Conservation (phyloP, 768 basidiomycete genomes). For the Glaciozyma antarctica region DNA sequence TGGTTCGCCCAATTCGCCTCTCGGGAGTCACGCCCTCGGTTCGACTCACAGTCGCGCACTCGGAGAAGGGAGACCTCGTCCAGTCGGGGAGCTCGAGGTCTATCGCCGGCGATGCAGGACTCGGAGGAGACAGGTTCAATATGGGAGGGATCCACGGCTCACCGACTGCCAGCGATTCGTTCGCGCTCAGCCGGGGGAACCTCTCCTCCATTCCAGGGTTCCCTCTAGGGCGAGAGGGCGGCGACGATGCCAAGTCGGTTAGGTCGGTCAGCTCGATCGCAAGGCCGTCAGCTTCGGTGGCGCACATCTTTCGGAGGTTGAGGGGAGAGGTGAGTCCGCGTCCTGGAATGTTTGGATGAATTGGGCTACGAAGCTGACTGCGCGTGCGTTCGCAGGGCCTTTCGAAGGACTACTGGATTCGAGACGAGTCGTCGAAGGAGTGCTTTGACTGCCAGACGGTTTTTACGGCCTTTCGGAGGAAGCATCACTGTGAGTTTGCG, state of each 20-base stretch:
- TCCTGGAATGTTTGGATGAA: not conserved
- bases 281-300: not conserved
- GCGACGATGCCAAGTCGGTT: slow-evolving; percentile 11
- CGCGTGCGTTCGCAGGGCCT: slow-evolving; percentile 45
- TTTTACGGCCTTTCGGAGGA: slow-evolving; percentile 29
- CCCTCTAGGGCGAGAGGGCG: slow-evolving; percentile 1
- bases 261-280: slow-evolving; percentile 8
- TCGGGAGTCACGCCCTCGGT: slow-evolving; percentile 12
- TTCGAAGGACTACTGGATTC: slow-evolving; percentile 97
- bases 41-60: slow-evolving; percentile 14
- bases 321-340: slow-evolving; percentile 14
- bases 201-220: slow-evolving; percentile 17
- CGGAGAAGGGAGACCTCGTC: slow-evolving; percentile 12
- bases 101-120: not conserved
- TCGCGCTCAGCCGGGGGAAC: slow-evolving; percentile 9
- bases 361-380: not conserved
- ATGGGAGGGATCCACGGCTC: not conserved
- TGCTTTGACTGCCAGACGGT: slow-evolving; percentile 31
- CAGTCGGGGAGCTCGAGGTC: slow-evolving; percentile 9
- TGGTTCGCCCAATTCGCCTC: slow-evolving; percentile 10
- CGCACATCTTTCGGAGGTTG: slow-evolving; percentile 11
- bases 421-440: slow-evolving; percentile 87
- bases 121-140: not conserved
- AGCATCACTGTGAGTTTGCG: slow-evolving; percentile 31
- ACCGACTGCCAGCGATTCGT: not conserved